Evolutionary conservation across 306 rosid species (phyloP).

Genomic region (Pachyrhizus erosus): DNA sequence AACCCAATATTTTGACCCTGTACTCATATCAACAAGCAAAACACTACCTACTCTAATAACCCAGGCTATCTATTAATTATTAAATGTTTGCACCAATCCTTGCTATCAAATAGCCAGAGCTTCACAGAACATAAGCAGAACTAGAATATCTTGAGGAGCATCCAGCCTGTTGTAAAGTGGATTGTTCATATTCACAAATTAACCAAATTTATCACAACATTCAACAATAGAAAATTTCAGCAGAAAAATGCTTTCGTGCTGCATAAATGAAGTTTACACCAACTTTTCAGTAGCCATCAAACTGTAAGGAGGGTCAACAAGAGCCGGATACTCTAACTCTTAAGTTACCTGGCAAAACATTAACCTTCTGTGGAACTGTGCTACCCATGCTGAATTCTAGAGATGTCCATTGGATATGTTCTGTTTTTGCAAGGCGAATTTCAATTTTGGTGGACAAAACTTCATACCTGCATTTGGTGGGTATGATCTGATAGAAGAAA

Average conservation of each 20-base stretch:
- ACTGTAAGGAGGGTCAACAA: not conserved
- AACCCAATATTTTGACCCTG: not conserved
- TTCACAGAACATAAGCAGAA: not conserved
- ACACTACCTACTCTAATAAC: not conserved
- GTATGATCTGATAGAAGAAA: conserved; percentile 60
- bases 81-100: not conserved
- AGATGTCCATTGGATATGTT: conserved; percentile 58
- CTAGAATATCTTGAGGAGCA: not conserved
- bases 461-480: conserved; percentile 56
- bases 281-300: not conserved
- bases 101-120: not conserved
- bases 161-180: not conserved
- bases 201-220: not conserved
- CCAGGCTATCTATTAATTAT: not conserved
- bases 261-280: not conserved
- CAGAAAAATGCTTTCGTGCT: not conserved
- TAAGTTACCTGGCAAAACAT: conserved; percentile 53
- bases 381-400: conserved; percentile 60
- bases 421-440: conserved; percentile 72
- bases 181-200: not conserved
- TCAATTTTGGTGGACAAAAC: conserved; percentile 76
- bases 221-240: not conserved
- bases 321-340: not conserved
- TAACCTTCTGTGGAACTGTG: conserved; percentile 41
- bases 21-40: conserved; percentile 3